Percentiles rank a stretch among this genome's conserved stretches.
Conservation (phyloP, 1,139 yeast species). For the Candida mesenterica region DNA sequence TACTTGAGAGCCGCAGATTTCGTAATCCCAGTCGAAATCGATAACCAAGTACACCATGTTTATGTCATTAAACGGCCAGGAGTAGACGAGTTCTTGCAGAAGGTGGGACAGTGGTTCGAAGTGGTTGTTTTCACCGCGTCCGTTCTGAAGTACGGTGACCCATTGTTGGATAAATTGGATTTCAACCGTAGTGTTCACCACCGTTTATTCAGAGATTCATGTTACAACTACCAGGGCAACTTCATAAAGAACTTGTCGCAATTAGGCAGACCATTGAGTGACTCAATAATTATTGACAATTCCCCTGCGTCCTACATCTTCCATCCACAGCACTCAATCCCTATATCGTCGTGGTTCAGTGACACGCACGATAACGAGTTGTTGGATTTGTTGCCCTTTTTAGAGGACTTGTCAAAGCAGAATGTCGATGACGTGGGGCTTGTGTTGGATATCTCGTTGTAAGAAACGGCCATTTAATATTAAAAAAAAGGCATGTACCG, state of each 20-base stretch:
- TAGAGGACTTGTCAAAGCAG: slow-evolving; percentile 72
- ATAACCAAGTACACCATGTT: slow-evolving; percentile 87
- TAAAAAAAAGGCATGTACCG: too few species aligned
- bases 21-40: slow-evolving; percentile 74
- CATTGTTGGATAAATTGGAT: slow-evolving; percentile 86
- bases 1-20: slow-evolving; percentile 90
- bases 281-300: slow-evolving; percentile 87
- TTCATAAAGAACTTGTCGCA: slow-evolving; percentile 91
- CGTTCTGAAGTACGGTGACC: slow-evolving; percentile 94
- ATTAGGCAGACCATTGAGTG: slow-evolving; percentile 86
- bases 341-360: slow-evolving; percentile 98
- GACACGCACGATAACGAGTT: slow-evolving; percentile 97
- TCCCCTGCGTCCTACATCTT: slow-evolving; percentile 96
- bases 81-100: slow-evolving; percentile 84
- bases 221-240: slow-evolving; percentile 73
- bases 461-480: slow-evolving; percentile 4
- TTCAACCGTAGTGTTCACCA: slow-evolving; percentile 74
- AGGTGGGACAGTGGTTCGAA: slow-evolving; percentile 85
- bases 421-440: slow-evolving; percentile 79
- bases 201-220: slow-evolving; percentile 81
- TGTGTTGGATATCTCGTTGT: slow-evolving; percentile 71
- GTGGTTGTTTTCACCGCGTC: slow-evolving; percentile 97
- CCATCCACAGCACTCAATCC: slow-evolving; percentile 97
- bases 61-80: slow-evolving; percentile 98
- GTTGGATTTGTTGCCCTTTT: slow-evolving; percentile 83